phyloP scores from a whole-genome alignment of 1,284 basidiomycete genomes.

The Cutaneotrichosporon spelunceum region DNA sequence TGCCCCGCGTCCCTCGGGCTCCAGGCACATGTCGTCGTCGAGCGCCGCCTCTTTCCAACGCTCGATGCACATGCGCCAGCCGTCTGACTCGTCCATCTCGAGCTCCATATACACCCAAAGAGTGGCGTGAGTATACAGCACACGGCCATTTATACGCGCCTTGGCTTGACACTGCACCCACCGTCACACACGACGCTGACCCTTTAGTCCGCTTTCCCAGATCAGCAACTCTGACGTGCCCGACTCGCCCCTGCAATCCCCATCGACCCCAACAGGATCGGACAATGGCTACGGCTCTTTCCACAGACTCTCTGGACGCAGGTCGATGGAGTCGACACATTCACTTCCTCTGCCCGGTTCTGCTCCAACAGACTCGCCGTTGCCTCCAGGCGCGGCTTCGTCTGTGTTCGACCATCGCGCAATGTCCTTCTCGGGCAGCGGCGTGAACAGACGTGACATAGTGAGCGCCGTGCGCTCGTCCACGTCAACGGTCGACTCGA shows the following conservation, averaged over 20 bases:
- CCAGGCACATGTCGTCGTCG: constrained; percentile 16
- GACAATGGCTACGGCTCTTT: constrained; percentile 35
- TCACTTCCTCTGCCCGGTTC: constrained; percentile 35
- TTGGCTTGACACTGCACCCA: neutral
- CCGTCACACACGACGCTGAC: constrained; percentile 10
- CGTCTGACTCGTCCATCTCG: constrained; percentile 45
- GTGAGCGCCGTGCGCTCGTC: constrained; percentile 38
- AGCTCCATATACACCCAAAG: constrained; percentile 41
- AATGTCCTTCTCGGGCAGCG: constrained; percentile 48
- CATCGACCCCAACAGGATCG: constrained; percentile 44
- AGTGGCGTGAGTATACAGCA: constrained; percentile 19
- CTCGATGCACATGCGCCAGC: constrained; percentile 30
- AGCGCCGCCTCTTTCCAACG: constrained; percentile 14
- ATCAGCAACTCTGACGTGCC: constrained; percentile 27
- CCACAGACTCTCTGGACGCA: constrained; percentile 33
- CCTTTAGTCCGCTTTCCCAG: constrained; percentile 38
- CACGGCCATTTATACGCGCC: neutral
- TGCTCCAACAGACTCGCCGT: constrained; percentile 21
- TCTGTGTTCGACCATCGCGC: constrained; percentile 39
- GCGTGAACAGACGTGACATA: constrained; percentile 35
- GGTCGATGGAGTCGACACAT: constrained; percentile 47
- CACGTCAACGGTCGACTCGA: constrained; percentile 25
- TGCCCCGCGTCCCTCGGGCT: neutral
- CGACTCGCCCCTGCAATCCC: constrained; percentile 33
- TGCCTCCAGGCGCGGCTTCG: constrained; percentile 38